These are phyloP conservation scores for Sextonia rubra DNA, from an alignment of 164 flowering plant species.

Conservation along the genomic window DNA sequence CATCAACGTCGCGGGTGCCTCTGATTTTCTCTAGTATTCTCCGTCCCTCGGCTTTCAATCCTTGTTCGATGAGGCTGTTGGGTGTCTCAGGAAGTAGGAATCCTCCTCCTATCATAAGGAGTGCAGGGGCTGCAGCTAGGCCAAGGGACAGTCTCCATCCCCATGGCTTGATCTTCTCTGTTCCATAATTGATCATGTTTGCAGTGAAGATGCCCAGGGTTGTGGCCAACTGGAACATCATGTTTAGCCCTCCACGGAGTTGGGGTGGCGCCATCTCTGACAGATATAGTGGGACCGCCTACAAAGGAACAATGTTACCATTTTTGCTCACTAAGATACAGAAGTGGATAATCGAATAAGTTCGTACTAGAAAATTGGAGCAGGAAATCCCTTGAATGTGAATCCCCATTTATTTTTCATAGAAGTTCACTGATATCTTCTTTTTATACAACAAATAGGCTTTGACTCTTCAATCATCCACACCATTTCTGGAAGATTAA, in stretches of 20 bases:
- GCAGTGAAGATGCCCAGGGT: conserved; percentile 89
- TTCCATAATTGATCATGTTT: conserved; percentile 88
- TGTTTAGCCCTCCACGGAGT: conserved; percentile 82
- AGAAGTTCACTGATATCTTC: neutral
- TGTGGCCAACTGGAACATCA: conserved; percentile 95
- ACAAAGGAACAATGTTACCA: too few species aligned
- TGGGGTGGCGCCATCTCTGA: conserved; percentile 97
- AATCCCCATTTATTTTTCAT: neutral
- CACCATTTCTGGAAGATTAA: too few species aligned
- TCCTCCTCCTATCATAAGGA: conserved; percentile 82
- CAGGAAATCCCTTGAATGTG: neutral
- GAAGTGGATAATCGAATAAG: neutral
- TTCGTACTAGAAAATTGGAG: too few species aligned
- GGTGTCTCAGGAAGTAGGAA: conserved; percentile 84
- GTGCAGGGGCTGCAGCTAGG: conserved; percentile 76
- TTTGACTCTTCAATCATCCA: too few species aligned
- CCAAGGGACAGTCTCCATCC: conserved; percentile 97
- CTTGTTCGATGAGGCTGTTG: conserved; percentile 78
- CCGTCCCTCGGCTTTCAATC: conserved; percentile 45
- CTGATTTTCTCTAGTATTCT: conserved; percentile 57
- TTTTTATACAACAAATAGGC: too few species aligned
- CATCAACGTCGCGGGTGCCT: conserved; percentile 63
- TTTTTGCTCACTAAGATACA: neutral
- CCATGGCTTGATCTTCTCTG: conserved; percentile 66
- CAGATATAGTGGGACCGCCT: conserved; percentile 84